These are phyloP conservation scores for Platanthera zijinensis DNA, from an alignment of 106 monocot genomes.

Conservation along the genomic window DNA sequence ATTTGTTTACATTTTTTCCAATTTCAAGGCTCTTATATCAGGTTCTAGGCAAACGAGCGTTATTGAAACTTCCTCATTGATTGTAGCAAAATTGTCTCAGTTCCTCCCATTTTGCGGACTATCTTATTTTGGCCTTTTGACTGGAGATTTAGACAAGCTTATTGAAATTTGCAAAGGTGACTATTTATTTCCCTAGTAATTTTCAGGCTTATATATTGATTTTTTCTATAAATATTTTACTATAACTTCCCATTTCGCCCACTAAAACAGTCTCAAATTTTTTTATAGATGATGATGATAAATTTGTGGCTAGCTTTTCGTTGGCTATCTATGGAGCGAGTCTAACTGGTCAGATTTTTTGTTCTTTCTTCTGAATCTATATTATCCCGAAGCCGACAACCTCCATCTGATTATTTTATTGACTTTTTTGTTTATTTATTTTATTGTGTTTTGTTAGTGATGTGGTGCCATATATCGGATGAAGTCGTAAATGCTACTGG, in stretches of 20 bases:
- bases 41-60: conserved; percentile 26
- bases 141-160: conserved; percentile 42
- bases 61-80: conserved; percentile 22
- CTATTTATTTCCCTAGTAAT: background rate
- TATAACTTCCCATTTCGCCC: background rate
- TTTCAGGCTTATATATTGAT: conserved; percentile 9
- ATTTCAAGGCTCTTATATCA: conserved; percentile 72
- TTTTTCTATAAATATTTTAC: background rate
- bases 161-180: conserved; percentile 33
- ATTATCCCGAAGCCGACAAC: background rate
- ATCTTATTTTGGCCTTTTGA: conserved; percentile 71
- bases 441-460: conserved; percentile 36
- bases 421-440: background rate
- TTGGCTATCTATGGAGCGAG: conserved; percentile 51
- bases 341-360: conserved; percentile 64
- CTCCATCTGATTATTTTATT: background rate
- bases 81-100: conserved; percentile 34
- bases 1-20: conserved; percentile 1
- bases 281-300: conserved; percentile 54
- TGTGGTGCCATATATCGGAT: conserved; percentile 62
- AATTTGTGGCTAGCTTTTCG: conserved; percentile 43
- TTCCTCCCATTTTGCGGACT: conserved; percentile 67
- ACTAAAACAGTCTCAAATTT: conserved; percentile 16
- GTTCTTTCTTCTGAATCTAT: background rate
- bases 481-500: conserved; percentile 56